phyloP scores from a whole-genome alignment of 2,329 filamentous ascomycete genomes.

The Parafenestella ontariensis region DNA sequence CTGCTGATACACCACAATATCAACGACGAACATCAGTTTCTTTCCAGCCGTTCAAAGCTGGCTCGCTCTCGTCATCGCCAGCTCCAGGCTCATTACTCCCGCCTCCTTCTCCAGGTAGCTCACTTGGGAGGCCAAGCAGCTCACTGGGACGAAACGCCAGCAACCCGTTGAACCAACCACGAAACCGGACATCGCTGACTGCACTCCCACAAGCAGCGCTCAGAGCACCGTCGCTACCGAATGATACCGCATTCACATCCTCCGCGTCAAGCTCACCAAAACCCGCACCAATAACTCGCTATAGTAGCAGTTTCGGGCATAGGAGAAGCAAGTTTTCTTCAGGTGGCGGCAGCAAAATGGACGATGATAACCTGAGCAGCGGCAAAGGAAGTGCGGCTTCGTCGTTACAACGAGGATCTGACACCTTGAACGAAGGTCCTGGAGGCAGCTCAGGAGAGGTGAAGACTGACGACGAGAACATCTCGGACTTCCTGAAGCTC shows the following conservation, averaged over 20 bases:
- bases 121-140: constrained; percentile 48
- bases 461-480: constrained; percentile 88
- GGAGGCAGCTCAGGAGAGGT: constrained; percentile 69
- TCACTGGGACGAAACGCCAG: constrained; percentile 29
- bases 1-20: constrained; percentile 59
- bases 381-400: constrained; percentile 78
- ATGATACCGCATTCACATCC: constrained; percentile 68
- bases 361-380: constrained; percentile 80
- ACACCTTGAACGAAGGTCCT: constrained; percentile 73
- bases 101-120: constrained; percentile 61
- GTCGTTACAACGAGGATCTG: constrained; percentile 76
- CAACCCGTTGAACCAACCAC: constrained; percentile 56
- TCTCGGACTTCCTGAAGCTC: constrained; percentile 89
- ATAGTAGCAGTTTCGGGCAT: constrained; percentile 94
- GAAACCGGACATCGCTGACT: constrained; percentile 75
- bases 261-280: constrained; percentile 79
- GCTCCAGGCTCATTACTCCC: constrained; percentile 58
- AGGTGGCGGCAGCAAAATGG: constrained; percentile 72
- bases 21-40: constrained; percentile 81
- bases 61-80: constrained; percentile 90
- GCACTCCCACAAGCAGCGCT: constrained; percentile 78
- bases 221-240: constrained; percentile 68
- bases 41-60: constrained; percentile 95
- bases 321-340: constrained; percentile 79
- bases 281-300: constrained; percentile 78